Evolutionary conservation across 106 monocot species (phyloP).

Genomic region (Narthecium ossifragum): DNA sequence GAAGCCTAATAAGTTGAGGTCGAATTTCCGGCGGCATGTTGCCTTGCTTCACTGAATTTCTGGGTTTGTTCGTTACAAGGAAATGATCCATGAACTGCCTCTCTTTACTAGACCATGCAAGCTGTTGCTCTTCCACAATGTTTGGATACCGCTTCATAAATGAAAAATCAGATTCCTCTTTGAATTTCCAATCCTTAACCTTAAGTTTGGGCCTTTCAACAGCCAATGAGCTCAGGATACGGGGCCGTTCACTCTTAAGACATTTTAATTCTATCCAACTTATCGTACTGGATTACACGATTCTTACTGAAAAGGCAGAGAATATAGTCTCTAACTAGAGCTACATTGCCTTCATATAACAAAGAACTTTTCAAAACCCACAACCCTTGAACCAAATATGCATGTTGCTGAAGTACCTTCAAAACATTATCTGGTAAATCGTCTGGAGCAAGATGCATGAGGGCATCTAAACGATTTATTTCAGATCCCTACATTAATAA

Average conservation of each 20-base stretch:
- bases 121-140: constrained; percentile 48
- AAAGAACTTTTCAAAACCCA: constrained; percentile 80
- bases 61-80: too few relatives aligned
- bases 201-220: constrained; percentile 25
- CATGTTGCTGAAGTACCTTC: constrained; percentile 42
- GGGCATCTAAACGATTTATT: constrained; percentile 51
- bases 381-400: constrained; percentile 68
- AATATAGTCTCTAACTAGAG: constrained; percentile 47
- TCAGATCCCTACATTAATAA: constrained; percentile 38
- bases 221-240: constrained; percentile 40
- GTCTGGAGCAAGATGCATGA: constrained; percentile 59
- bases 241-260: too few relatives aligned
- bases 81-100: constrained; percentile 23
- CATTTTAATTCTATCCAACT: too few relatives aligned
- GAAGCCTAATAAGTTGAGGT: too few relatives aligned
- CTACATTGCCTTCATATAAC: constrained; percentile 20
- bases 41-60: too few relatives aligned
- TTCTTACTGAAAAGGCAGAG: constrained; percentile 57
- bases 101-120: constrained; percentile 44
- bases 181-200: constrained; percentile 83
- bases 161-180: constrained; percentile 30
- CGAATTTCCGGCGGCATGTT: too few relatives aligned
- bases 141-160: constrained; percentile 47
- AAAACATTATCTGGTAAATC: constrained; percentile 34
- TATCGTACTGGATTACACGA: constrained; percentile 19